phyloP scores from a whole-genome alignment of 2,329 filamentous ascomycete species.

The Cladosporium halotolerans region DNA sequence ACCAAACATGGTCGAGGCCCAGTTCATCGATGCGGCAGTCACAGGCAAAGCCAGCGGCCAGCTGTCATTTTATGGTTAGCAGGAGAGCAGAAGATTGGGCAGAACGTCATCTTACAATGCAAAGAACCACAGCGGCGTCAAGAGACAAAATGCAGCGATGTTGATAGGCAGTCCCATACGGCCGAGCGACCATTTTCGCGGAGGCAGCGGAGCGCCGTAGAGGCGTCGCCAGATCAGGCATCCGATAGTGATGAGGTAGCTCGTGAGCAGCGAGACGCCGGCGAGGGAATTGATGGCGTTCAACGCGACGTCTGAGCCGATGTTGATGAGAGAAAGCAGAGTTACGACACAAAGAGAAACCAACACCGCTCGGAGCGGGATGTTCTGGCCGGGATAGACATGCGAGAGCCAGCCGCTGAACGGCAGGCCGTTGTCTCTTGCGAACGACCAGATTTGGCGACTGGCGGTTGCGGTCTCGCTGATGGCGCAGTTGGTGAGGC shows the following conservation, averaged over 20 bases:
- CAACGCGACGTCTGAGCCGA: constrained; percentile 35
- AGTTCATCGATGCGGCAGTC: constrained; percentile 41
- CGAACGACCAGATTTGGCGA: constrained; percentile 38
- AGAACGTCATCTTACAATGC: constrained; percentile 14
- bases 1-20: constrained; percentile 41
- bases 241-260: constrained; percentile 23
- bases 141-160: constrained; percentile 2
- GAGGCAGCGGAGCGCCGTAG: constrained; percentile 20
- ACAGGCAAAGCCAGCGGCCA: constrained; percentile 24
- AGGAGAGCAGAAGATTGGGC: constrained; percentile 12
- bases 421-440: constrained; percentile 18
- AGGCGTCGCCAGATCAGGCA: constrained; percentile 22
- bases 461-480: constrained; percentile 36
- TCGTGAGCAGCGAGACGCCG: constrained; percentile 31
- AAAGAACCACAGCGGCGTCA: constrained; percentile 20
- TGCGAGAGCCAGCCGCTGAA: constrained; percentile 5
- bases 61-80: not conserved
- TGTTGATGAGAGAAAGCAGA: constrained; percentile 27
- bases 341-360: constrained; percentile 20
- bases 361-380: constrained; percentile 24
- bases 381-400: constrained; percentile 11
- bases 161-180: constrained; percentile 16
- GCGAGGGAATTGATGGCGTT: constrained; percentile 36
- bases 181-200: constrained; percentile 21
- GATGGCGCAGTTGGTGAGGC: constrained; percentile 19